phyloP scores from a whole-genome alignment of 164 flowering plant species.

The Magnolia sinica region DNA sequence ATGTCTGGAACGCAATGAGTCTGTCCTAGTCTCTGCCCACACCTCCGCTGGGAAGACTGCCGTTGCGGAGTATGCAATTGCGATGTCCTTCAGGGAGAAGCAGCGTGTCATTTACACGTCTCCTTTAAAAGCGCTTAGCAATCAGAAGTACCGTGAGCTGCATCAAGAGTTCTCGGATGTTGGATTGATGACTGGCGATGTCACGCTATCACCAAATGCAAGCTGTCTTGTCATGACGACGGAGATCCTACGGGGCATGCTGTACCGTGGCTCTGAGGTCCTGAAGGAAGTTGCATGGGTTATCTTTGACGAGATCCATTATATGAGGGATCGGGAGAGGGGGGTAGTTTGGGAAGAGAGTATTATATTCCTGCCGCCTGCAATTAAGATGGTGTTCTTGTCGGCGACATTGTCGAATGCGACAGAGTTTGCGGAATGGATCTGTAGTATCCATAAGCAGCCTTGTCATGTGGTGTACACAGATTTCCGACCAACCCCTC shows the following conservation, averaged over 20 bases:
- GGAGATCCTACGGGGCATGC: slow-evolving; percentile 93
- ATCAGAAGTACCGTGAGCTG: slow-evolving; percentile 93
- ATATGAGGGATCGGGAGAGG: slow-evolving; percentile 94
- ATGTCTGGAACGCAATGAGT: slow-evolving; percentile 85
- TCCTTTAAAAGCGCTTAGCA: slow-evolving; percentile 89
- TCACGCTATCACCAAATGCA: slow-evolving; percentile 87
- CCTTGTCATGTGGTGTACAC: slow-evolving; percentile 99
- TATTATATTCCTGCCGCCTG: slow-evolving; percentile 88
- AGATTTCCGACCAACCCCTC: slow-evolving; percentile 93
- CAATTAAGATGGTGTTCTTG: slow-evolving; percentile 93
- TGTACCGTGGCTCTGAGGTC: slow-evolving; percentile 91
- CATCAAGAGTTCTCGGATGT: slow-evolving; percentile 88
- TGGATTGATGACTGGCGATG: slow-evolving; percentile 98
- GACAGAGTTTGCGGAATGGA: slow-evolving; percentile 99
- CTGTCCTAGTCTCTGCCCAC: slow-evolving; percentile 90
- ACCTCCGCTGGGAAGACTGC: slow-evolving; percentile 99
- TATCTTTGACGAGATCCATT: slow-evolving; percentile 91
- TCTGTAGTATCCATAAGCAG: slow-evolving; percentile 87
- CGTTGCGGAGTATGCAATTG: slow-evolving; percentile 93
- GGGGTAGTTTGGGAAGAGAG: slow-evolving; percentile 99
- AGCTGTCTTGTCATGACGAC: slow-evolving; percentile 97
- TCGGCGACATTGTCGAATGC: slow-evolving; percentile 99
- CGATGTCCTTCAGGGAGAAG: slow-evolving; percentile 87
- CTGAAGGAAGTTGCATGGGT: slow-evolving; percentile 98
- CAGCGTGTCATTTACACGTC: slow-evolving; percentile 95